Evolutionary conservation across 1,139 yeast species (phyloP).

Genomic region (Cylindricascospora bacillispora): DNA sequence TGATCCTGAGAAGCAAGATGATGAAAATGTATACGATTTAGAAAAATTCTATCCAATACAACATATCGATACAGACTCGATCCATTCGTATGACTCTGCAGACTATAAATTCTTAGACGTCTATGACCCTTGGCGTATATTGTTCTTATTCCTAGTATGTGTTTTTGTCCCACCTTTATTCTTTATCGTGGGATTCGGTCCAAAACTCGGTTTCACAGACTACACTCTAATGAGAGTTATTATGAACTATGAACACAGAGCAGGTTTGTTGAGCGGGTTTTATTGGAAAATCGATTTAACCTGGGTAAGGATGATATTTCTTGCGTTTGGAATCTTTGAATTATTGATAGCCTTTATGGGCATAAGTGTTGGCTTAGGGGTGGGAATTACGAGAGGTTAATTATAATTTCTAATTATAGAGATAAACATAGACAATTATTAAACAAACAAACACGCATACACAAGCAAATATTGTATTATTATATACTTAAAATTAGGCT

Average conservation of each 20-base stretch:
- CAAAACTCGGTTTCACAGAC: slow-evolving; percentile 12
- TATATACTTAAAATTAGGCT: too few relatives aligned
- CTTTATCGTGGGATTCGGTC: slow-evolving; percentile 17
- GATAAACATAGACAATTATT: too few relatives aligned
- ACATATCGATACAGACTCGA: slow-evolving; percentile 11
- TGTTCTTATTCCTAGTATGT: slow-evolving; percentile 9
- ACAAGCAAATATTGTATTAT: too few relatives aligned
- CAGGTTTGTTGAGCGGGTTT: slow-evolving; percentile 14
- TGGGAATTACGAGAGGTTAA: slow-evolving; percentile 24
- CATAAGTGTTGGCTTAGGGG: slow-evolving; percentile 27
- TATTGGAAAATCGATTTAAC: slow-evolving; percentile 17
- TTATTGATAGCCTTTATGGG: slow-evolving; percentile 19
- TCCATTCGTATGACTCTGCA: slow-evolving; percentile 4
- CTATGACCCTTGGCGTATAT: slow-evolving; percentile 13
- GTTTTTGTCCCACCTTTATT: slow-evolving; percentile 19
- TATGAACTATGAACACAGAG: slow-evolving; percentile 11
- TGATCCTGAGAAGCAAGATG: too few relatives aligned
- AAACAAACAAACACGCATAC: too few relatives aligned
- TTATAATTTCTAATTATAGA: too few relatives aligned
- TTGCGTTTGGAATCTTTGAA: slow-evolving; percentile 15
- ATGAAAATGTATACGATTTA: too few relatives aligned
- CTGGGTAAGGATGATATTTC: slow-evolving; percentile 18
- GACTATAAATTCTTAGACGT: slow-evolving; percentile 5
- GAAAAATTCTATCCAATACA: slow-evolving; percentile 12
- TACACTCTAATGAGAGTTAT: slow-evolving; percentile 13